Conservation (phyloP, 2,329 filamentous ascomycete species). For the Lomentospora prolificans region DNA sequence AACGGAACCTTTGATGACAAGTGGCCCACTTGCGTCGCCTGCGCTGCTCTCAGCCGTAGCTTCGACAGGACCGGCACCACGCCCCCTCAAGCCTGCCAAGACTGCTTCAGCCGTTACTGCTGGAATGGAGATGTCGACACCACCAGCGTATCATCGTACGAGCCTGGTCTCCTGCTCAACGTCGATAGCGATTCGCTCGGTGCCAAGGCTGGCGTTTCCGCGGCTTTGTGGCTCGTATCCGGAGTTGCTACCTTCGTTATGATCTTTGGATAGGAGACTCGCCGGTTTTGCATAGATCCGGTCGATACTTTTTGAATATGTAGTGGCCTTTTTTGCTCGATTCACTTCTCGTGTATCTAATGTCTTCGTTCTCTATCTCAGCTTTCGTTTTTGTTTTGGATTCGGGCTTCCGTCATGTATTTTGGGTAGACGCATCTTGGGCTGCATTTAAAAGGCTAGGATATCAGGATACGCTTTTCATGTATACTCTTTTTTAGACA, state of each 20-base stretch:
- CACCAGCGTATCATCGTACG: neutral
- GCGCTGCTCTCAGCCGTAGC: constrained; percentile 72
- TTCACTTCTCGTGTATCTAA: neutral
- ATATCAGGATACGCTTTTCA: neutral
- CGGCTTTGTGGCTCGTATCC: neutral
- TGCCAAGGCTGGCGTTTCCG: neutral
- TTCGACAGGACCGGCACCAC: constrained; percentile 59
- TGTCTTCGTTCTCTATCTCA: neutral
- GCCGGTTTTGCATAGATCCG: too few species aligned
- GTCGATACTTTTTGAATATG: too few species aligned
- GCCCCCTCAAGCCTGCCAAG: constrained; percentile 60
- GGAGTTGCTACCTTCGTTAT: neutral
- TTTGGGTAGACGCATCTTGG: neutral
- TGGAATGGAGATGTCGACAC: constrained; percentile 63
- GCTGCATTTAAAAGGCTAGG: neutral
- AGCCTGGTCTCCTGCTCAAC: constrained; percentile 6
- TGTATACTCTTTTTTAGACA: neutral
- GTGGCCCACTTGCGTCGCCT: constrained; percentile 81
- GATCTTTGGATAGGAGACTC: neutral
- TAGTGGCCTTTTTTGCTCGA: neutral
- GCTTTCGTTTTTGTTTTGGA: neutral
- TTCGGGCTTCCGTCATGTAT: neutral
- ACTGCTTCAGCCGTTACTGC: constrained; percentile 78
- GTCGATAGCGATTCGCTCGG: neutral
- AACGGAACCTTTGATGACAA: constrained; percentile 64